Percentiles rank a stretch among this genome's conserved stretches.
phyloP scores from a whole-genome alignment of 495 filamentous ascomycete genomes.

The Sabuloglossum arenarium region DNA sequence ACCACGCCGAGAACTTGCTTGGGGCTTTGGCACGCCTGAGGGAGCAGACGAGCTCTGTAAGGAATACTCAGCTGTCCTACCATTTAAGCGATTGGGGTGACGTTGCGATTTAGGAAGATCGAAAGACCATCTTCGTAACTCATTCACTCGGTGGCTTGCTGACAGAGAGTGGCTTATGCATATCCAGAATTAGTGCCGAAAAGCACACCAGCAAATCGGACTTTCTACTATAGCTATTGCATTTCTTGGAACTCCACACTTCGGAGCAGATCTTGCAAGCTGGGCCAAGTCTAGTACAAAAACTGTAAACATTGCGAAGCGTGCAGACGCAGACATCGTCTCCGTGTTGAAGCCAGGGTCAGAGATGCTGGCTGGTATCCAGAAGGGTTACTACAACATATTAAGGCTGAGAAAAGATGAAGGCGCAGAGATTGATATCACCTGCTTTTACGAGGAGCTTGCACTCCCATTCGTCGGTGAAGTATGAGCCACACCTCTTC shows the following conservation, averaged over 20 bases:
- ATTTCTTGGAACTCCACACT: not conserved
- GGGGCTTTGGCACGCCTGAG: not conserved
- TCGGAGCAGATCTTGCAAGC: not conserved
- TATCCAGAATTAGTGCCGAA: not conserved
- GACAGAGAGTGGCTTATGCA: not conserved
- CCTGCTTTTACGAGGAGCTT: not conserved
- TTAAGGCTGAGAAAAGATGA: not conserved
- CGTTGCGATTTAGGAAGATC: not conserved
- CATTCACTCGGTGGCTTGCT: not conserved
- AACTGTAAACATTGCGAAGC: not conserved
- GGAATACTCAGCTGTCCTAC: not conserved
- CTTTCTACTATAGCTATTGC: not conserved
- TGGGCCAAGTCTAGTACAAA: not conserved
- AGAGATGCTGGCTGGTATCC: not conserved
- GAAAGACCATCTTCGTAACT: not conserved
- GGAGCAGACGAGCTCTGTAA: not conserved
- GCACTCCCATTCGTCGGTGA: not conserved
- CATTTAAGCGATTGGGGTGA: not conserved
- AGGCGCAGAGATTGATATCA: not conserved
- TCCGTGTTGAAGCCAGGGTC: not conserved
- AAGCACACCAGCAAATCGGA: not conserved
- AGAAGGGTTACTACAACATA: not conserved
- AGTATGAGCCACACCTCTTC: not conserved
- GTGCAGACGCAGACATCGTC: not conserved
- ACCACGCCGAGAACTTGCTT: not conserved